Percentiles rank a stretch among this genome's conserved stretches.
Evolutionary conservation across 73 alveolate species (phyloP).

Genomic region (Paramecium pentaurelia): DNA sequence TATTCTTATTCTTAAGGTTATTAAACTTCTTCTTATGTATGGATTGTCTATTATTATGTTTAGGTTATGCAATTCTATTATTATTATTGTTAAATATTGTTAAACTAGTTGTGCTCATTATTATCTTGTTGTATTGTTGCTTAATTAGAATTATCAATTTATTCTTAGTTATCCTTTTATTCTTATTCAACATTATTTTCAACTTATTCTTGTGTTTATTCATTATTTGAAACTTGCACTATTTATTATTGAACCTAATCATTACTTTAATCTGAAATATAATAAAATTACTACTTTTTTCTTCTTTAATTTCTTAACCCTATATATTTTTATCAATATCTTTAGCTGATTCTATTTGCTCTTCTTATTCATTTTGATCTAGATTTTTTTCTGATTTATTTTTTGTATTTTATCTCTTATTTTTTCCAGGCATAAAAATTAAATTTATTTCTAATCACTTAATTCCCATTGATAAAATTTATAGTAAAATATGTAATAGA

Average conservation of each 20-base stretch:
- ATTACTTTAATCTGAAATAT: neutral
- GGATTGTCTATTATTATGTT: neutral
- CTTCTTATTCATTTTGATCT: neutral
- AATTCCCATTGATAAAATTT: neutral
- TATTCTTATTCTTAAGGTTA: neutral
- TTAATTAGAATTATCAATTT: neutral
- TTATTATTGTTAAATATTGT: neutral
- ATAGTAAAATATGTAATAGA: neutral
- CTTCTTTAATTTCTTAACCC: neutral
- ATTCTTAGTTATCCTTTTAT: neutral
- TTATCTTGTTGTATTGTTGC: neutral
- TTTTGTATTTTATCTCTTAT: neutral
- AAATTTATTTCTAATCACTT: neutral
- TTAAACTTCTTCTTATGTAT: neutral
- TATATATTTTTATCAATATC: neutral
- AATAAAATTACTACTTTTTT: neutral
- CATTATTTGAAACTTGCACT: neutral
- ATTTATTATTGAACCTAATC: neutral
- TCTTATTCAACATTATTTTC: neutral
- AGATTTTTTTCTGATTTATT: neutral
- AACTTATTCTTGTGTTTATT: neutral
- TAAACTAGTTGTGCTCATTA: neutral
- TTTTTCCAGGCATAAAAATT: neutral
- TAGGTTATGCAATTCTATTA: neutral
- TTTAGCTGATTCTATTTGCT: neutral